phyloP scores from a whole-genome alignment of 2,329 filamentous ascomycete species.

The Davidsoniella neocaledoniae region DNA sequence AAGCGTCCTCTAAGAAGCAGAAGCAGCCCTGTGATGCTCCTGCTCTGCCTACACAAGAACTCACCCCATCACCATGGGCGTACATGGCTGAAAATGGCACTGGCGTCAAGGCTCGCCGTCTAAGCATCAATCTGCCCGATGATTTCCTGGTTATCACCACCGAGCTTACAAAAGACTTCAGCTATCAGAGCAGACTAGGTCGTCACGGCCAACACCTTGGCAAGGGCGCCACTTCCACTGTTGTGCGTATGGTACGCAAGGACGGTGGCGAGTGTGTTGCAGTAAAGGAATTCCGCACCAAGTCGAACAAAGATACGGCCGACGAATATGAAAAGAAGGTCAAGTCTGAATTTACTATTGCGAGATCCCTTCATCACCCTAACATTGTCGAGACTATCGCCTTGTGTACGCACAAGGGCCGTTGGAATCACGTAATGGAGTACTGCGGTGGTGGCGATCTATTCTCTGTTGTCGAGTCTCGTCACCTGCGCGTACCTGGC shows the following conservation, averaged over 20 bases:
- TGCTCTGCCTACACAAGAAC: slow-evolving; percentile 11
- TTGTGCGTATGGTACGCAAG: slow-evolving; percentile 63
- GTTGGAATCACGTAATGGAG: slow-evolving; percentile 90
- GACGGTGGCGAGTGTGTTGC: slow-evolving; percentile 54
- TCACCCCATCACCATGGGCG: slow-evolving; percentile 35
- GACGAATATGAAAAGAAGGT: slow-evolving; percentile 76
- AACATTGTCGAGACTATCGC: slow-evolving; percentile 72
- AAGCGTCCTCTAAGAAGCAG: slow-evolving; percentile 12
- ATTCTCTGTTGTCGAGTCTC: slow-evolving; percentile 55
- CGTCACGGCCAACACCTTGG: slow-evolving; percentile 61
- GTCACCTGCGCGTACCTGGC: slow-evolving; percentile 38
- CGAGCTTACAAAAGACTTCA: slow-evolving; percentile 52
- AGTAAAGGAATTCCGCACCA: slow-evolving; percentile 73
- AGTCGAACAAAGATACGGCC: slow-evolving; percentile 49
- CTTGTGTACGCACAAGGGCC: slow-evolving; percentile 55
- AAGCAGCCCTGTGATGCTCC: neutral
- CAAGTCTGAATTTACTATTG: slow-evolving; percentile 79
- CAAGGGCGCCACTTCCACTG: slow-evolving; percentile 68
- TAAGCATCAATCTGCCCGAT: slow-evolving; percentile 58
- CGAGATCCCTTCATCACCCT: slow-evolving; percentile 68
- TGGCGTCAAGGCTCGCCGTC: slow-evolving; percentile 60
- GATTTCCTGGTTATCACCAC: slow-evolving; percentile 56
- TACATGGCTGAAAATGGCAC: slow-evolving; percentile 52
- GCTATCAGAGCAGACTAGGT: slow-evolving; percentile 52
- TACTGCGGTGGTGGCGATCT: slow-evolving; percentile 73